Evolutionary conservation across 169 alveolate species (phyloP), one percentile per base, ranked within the genome.

Genomic region (Neospora caninum): DNA sequence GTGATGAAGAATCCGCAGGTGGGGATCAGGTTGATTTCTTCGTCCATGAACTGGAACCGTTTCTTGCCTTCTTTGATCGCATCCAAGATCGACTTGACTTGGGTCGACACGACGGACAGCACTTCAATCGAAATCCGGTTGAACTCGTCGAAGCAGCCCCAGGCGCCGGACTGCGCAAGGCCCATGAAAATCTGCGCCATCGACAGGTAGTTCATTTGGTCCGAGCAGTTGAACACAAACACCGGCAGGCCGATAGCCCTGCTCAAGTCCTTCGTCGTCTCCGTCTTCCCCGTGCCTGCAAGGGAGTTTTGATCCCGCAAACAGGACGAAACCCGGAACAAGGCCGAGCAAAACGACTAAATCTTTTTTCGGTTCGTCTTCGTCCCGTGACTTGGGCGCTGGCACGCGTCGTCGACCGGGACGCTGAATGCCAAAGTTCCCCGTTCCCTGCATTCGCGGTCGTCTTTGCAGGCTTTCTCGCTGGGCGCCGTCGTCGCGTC

Each of bases 271-370:
- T 98, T 98, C 45, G 97, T 98, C 70, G 99, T 98, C 95, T 98
- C 99, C 58, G 99, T 98, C 97, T 98, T 98, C n/a, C 99, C 99
- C 1, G 99, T 98, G 0, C 99, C 99, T 22, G 99, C 99, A 99
- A 49, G 22, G 58, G 58, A 7, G 58, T 49, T 13, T 49, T 13
- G 58, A 49, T 13, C 4, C 4, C 58, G 91, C 98, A 93, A n/a
- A 99, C 99, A n/a, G 80, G 34, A 69, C 31, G 38, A 25, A 58
- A 16, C 25, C 18, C 80, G 80, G 41, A 69, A 25, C 31, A n/a
- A 6, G 80, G 80, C n/a, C 58, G 58, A 49, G 13, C 58, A 13
- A 49, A 49, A 49, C 58, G 58, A 49, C 4, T 13, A 49, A 49
- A 25, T 69, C 73, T 88, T 42, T 91, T 78, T 34, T n/a, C 36